These are phyloP conservation scores for Jamesozyma jinghongensis DNA, from an alignment of 805 yeast species.

Conservation along the genomic window DNA sequence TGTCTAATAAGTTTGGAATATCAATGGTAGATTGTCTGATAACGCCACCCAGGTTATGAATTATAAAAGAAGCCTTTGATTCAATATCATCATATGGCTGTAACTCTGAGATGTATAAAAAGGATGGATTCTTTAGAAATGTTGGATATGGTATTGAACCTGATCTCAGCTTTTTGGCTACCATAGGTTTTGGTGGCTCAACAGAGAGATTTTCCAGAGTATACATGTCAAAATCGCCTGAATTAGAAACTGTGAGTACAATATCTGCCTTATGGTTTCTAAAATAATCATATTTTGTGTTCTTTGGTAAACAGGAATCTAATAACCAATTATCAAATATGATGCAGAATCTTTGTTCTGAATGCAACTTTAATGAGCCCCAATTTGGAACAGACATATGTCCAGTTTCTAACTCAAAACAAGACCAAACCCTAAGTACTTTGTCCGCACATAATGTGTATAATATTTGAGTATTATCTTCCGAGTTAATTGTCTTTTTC, in stretches of 20 bases:
- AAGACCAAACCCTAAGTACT: conserved; percentile 58
- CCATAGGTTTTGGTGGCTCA: conserved; percentile 48
- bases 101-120: conserved; percentile 32
- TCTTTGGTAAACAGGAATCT: conserved; percentile 15
- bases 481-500: conserved; percentile 35
- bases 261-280: conserved; percentile 33
- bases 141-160: conserved; percentile 18
- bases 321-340: conserved; percentile 36
- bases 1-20: conserved; percentile 16
- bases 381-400: conserved; percentile 44
- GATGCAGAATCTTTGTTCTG: conserved; percentile 28
- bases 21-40: conserved; percentile 30
- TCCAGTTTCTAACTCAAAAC: conserved; percentile 51
- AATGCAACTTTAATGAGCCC: conserved; percentile 37
- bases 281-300: conserved; percentile 15
- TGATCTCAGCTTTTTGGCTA: conserved; percentile 32
- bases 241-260: conserved; percentile 34
- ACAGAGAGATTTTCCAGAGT: conserved; percentile 43
- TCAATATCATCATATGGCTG: conserved; percentile 18
- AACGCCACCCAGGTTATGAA: conserved; percentile 39
- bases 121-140: conserved; percentile 28
- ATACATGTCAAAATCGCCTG: conserved; percentile 37
- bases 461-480: conserved; percentile 34
- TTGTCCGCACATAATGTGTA: conserved; percentile 58
- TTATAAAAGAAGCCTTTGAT: conserved; percentile 32